Conservation (phyloP, 768 basidiomycete species). For the Termitomyces sp. region DNA sequence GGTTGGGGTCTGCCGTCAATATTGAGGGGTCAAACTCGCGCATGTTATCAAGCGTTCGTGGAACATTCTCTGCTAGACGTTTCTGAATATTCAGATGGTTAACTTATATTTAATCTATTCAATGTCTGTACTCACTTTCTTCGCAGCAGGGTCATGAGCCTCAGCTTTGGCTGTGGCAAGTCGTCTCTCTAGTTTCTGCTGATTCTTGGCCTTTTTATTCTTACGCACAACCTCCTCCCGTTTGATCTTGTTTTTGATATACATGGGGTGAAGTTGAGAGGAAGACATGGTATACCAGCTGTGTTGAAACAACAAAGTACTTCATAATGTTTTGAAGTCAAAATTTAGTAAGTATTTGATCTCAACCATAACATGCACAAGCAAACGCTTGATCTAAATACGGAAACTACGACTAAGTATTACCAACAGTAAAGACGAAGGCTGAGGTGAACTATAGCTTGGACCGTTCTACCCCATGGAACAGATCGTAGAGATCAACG, state of each 20-base stretch:
- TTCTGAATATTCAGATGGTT: conserved; percentile 38
- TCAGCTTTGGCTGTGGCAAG: conserved; percentile 76
- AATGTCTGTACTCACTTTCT: conserved; percentile 50
- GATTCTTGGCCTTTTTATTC: conserved; percentile 69
- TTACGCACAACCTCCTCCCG: conserved; percentile 73
- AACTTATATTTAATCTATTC: background rate
- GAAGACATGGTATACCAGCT: conserved; percentile 39
- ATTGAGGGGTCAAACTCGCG: conserved; percentile 78
- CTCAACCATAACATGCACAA: conserved; percentile 5
- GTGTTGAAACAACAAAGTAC: background rate
- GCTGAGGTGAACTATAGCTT: conserved; percentile 17
- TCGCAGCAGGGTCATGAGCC: conserved; percentile 65
- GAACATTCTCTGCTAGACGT: conserved; percentile 80
- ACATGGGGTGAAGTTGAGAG: conserved; percentile 52
- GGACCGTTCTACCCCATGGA: conserved; percentile 26
- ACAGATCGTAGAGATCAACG: conserved; percentile 66
- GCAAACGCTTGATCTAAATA: conserved; percentile 1
- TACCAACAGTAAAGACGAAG: background rate
- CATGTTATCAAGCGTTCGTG: conserved; percentile 89
- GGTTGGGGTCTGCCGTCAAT: conserved; percentile 46
- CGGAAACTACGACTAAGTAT: too few relatives aligned
- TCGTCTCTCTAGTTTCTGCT: conserved; percentile 75
- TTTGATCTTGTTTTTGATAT: conserved; percentile 86
- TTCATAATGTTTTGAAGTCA: background rate
- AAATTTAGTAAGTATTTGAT: background rate